Evolutionary conservation across 169 alveolate genomes (phyloP).

Genomic region (Plasmodium gonderi): DNA sequence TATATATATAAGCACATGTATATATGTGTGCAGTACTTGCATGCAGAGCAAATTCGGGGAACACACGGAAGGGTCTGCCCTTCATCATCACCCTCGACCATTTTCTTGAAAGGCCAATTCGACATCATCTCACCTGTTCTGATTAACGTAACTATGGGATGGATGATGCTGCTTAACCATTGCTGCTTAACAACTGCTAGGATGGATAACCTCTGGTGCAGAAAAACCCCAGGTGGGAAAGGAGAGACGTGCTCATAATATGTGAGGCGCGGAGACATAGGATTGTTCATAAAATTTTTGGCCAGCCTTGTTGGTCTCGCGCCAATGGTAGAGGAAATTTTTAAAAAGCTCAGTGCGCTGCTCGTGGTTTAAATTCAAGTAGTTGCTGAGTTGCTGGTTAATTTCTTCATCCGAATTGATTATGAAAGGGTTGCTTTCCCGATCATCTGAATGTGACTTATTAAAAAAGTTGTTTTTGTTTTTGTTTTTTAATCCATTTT

Average conservation of each 20-base stretch:
- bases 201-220: no score
- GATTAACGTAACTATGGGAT: no score
- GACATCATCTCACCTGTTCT: no score
- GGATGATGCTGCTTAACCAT: no score
- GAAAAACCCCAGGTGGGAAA: no score
- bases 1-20: background rate
- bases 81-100: background rate
- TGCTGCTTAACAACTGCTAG: no score
- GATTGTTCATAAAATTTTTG: slow-evolving; percentile 67
- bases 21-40: background rate
- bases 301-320: slow-evolving; percentile 72
- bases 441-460: background rate
- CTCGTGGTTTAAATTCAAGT: slow-evolving; percentile 59
- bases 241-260: no score
- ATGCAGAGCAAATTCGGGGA: background rate
- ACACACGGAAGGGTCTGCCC: background rate
- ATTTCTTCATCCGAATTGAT: slow-evolving; percentile 58
- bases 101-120: no score
- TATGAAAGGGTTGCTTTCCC: slow-evolving; percentile 41
- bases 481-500: slow-evolving; percentile 48
- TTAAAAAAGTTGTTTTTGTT: slow-evolving; percentile 1
- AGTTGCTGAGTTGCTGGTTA: slow-evolving; percentile 36
- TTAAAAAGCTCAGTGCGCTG: slow-evolving; percentile 64
- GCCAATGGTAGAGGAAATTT: slow-evolving; percentile 66
- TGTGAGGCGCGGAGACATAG: slow-evolving; percentile 2